These are phyloP conservation scores for Cornus kousa DNA, from an alignment of 148 eudicot species.

Conservation along the genomic window DNA sequence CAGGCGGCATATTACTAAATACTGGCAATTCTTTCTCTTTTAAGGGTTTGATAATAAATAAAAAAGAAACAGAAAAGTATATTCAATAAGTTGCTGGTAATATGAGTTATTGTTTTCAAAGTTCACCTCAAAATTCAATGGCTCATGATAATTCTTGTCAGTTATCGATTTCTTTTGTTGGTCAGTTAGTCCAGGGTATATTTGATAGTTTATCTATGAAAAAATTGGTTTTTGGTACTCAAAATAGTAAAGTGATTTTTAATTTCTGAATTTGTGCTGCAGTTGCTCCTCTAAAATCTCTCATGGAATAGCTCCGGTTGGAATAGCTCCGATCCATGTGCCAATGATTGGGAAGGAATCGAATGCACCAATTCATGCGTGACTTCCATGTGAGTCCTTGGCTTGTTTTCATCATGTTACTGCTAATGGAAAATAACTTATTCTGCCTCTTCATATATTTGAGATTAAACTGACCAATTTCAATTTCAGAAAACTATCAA, in stretches of 20 bases:
- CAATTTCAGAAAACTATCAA: constrained; percentile 46
- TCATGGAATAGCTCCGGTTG: constrained; percentile 39
- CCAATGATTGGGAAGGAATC: constrained; percentile 51
- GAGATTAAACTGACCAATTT: background rate
- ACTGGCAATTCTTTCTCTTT: too few species aligned
- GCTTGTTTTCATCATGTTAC: background rate
- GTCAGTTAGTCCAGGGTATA: too few species aligned
- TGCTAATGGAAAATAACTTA: background rate
- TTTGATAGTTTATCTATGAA: too few species aligned
- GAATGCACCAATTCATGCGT: constrained; percentile 40
- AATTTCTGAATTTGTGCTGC: constrained; percentile 9
- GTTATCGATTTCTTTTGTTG: too few species aligned
- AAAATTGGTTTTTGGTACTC: background rate
- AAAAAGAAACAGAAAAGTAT: too few species aligned
- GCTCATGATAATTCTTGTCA: too few species aligned
- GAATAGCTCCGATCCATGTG: constrained; percentile 55
- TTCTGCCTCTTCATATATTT: background rate
- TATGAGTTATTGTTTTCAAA: too few species aligned
- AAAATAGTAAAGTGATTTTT: background rate
- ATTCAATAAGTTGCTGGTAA: too few species aligned
- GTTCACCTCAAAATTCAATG: too few species aligned
- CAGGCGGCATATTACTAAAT: too few species aligned
- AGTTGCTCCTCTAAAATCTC: constrained; percentile 37
- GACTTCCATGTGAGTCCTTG: constrained; percentile 37
- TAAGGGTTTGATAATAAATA: too few species aligned